Conservation (phyloP, 2,329 filamentous ascomycete species). For the Aspergillus felis region DNA sequence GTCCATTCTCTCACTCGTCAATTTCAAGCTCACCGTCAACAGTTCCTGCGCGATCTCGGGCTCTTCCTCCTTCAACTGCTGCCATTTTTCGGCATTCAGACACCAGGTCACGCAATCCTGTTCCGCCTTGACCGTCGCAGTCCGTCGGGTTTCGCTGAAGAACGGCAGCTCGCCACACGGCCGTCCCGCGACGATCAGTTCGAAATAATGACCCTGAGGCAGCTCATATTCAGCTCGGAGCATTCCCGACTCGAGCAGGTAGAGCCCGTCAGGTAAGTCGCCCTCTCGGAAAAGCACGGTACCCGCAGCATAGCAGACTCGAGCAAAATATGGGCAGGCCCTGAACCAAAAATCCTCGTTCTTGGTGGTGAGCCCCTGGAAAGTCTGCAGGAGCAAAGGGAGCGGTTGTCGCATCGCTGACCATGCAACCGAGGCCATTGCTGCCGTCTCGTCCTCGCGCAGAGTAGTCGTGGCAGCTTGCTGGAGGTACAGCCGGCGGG, state of each 20-base stretch:
- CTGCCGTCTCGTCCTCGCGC: conserved; percentile 56
- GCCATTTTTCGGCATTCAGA: conserved; percentile 69
- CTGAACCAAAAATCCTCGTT: conserved; percentile 97
- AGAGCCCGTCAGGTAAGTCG: conserved; percentile 77
- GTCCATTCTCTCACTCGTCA: conserved; percentile 91
- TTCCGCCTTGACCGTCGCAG: conserved; percentile 81
- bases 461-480: conserved; percentile 74
- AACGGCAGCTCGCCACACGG: conserved; percentile 96
- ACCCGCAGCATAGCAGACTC: conserved; percentile 63
- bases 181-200: conserved; percentile 89
- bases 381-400: conserved; percentile 89
- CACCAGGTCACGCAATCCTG: conserved; percentile 78
- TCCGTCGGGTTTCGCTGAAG: conserved; percentile 84
- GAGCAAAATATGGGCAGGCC: conserved; percentile 69
- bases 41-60: conserved; percentile 78
- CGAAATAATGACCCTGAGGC: conserved; percentile 82
- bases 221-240: conserved; percentile 85
- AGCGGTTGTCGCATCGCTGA: conserved; percentile 85
- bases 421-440: conserved; percentile 63
- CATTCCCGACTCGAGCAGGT: conserved; percentile 84
- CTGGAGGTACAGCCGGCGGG: conserved; percentile 71
- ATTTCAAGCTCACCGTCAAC: conserved; percentile 79
- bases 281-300: conserved; percentile 74
- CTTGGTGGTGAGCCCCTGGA: conserved; percentile 77
- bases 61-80: conserved; percentile 65